A percentile compares a stretch with the other conserved stretches of the same genome.
phyloP scores from a whole-genome alignment of 2,329 filamentous ascomycete species.

The Penicillium glabrum region DNA sequence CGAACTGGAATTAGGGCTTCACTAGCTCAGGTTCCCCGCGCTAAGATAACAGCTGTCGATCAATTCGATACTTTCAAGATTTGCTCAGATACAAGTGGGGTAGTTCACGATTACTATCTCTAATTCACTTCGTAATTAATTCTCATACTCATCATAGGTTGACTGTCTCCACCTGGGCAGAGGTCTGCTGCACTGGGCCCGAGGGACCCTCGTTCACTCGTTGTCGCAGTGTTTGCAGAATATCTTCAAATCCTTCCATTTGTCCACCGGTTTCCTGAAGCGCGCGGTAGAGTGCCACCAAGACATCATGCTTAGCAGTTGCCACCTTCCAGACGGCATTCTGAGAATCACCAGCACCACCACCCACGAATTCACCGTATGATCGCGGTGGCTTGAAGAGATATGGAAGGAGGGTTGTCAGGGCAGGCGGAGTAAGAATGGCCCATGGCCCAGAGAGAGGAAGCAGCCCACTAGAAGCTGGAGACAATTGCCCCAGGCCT shows the following conservation, averaged over 20 bases:
- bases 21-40: conserved; percentile 11
- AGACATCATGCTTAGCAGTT: conserved; percentile 57
- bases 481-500: conserved; percentile 36
- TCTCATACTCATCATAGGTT: conserved; percentile 25
- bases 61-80: not conserved
- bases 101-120: not conserved
- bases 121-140: not conserved
- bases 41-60: conserved; percentile 16
- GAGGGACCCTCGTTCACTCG: conserved; percentile 44
- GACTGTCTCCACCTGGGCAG: conserved; percentile 37
- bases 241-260: conserved; percentile 39
- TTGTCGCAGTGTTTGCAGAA: conserved; percentile 39
- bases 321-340: conserved; percentile 59
- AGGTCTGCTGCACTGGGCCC: conserved; percentile 35
- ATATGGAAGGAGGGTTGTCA: conserved; percentile 55
- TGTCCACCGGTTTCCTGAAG: conserved; percentile 40
- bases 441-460: conserved; percentile 50
- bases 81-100: not conserved
- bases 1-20: conserved; percentile 9
- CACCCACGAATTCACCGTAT: conserved; percentile 58
- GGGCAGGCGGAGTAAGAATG: conserved; percentile 52
- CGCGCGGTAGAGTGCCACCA: conserved; percentile 49
- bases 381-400: conserved; percentile 58
- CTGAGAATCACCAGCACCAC: conserved; percentile 56
- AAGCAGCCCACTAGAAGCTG: conserved; percentile 35